A percentile compares a stretch with the other conserved stretches of the same genome.
Evolutionary conservation across 345 rosid species (phyloP).

Genomic region (Ceriops tagal): DNA sequence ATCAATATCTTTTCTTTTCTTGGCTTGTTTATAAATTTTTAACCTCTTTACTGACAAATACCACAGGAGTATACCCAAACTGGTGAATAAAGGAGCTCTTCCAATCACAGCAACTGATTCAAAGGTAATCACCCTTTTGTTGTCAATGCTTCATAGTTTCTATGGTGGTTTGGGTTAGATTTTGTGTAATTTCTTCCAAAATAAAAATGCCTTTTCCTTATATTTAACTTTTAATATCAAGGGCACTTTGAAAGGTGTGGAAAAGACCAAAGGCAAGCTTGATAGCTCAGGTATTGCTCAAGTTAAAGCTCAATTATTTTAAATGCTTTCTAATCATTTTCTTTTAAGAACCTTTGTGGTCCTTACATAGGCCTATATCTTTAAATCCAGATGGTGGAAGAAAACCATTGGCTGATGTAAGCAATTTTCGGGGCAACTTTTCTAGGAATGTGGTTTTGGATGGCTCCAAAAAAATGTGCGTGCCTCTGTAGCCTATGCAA

Average conservation of each 20-base stretch:
- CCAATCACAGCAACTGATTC: constrained; percentile 27
- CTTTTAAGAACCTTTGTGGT: not conserved
- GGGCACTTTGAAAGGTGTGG: constrained; percentile 33
- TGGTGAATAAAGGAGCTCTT: constrained; percentile 27
- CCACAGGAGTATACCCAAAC: constrained; percentile 34
- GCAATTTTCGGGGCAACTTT: constrained; percentile 44
- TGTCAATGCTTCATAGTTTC: constrained; percentile 3
- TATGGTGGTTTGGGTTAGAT: not conserved
- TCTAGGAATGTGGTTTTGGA: constrained; percentile 26
- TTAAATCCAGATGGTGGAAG: constrained; percentile 46
- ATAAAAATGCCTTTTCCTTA: constrained; percentile 3
- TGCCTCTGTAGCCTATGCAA: constrained; percentile 11
- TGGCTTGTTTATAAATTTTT: not conserved
- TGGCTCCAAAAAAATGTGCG: constrained; percentile 61
- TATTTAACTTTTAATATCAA: constrained; percentile 25
- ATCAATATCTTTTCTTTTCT: not conserved
- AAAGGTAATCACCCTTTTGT: constrained; percentile 38
- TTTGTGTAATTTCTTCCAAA: not conserved
- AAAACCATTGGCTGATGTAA: constrained; percentile 72
- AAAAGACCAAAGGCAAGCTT: constrained; percentile 39
- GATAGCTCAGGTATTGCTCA: constrained; percentile 38
- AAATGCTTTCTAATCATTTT: constrained; percentile 5
- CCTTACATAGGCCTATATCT: constrained; percentile 19
- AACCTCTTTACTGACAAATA: constrained; percentile 1
- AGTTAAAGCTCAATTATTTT: not conserved